A percentile compares a stretch with the other conserved stretches of the same genome.
Evolutionary conservation across 2,329 filamentous ascomycete genomes (phyloP).

Genomic region (Paecilomyces niveus): DNA sequence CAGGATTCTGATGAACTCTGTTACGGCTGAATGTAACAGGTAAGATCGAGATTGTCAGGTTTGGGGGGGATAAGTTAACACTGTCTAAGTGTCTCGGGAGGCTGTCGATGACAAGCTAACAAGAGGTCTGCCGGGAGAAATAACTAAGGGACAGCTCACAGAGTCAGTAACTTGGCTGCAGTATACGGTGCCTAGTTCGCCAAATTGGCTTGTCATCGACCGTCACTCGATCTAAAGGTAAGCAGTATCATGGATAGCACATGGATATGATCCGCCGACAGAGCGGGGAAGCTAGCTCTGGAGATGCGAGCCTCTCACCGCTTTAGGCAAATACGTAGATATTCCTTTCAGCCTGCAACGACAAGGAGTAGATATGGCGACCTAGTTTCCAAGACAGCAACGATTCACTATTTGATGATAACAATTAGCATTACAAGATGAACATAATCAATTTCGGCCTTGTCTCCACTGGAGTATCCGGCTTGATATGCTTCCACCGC

Average conservation of each 20-base stretch:
- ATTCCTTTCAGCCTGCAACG: not conserved
- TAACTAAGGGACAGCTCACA: not conserved
- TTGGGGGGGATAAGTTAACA: not conserved
- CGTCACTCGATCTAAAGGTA: not conserved
- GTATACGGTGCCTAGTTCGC: too few relatives aligned
- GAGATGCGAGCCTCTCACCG: not conserved
- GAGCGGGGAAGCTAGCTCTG: not conserved
- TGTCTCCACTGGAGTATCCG: not conserved
- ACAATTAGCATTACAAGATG: not conserved
- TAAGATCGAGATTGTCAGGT: not conserved
- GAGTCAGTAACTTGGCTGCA: not conserved
- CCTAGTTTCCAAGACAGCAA: not conserved
- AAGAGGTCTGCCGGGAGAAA: not conserved
- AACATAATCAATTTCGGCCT: not conserved
- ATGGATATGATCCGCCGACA: not conserved
- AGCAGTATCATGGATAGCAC: not conserved
- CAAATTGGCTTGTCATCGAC: not conserved
- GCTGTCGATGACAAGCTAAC: not conserved
- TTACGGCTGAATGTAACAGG: not conserved
- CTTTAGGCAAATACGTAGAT: not conserved
- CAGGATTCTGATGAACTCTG: not conserved
- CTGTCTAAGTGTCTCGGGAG: not conserved
- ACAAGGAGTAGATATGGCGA: too few relatives aligned
- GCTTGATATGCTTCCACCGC: not conserved
- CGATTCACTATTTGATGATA: not conserved